Evolutionary conservation across 257 asterid genomes (phyloP).

Genomic region (Solanum etuberosum): DNA sequence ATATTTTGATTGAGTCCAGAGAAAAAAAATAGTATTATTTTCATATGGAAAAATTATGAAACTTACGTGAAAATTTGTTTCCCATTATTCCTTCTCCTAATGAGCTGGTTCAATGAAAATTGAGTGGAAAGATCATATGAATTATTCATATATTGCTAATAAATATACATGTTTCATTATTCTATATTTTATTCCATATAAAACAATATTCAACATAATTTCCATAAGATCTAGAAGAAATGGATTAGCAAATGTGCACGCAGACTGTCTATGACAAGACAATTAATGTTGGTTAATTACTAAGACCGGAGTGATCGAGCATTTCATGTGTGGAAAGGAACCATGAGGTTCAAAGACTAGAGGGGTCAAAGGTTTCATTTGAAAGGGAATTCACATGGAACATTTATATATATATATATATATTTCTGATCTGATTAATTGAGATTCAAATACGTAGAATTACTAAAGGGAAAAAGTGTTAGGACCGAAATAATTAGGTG

Average conservation of each 20-base stretch:
- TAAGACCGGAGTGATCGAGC: not conserved
- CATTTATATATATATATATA: no score
- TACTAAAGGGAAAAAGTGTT: not conserved
- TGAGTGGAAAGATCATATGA: no score
- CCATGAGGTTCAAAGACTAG: not conserved
- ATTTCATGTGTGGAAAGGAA: not conserved
- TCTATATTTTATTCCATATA: not conserved
- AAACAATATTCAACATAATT: not conserved
- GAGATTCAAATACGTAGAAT: not conserved
- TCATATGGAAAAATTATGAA: not conserved
- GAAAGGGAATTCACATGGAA: conserved; percentile 4
- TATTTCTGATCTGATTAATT: not conserved
- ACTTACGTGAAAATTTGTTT: no score
- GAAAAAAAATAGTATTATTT: not conserved
- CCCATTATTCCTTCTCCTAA: not conserved
- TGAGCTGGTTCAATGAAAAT: not conserved
- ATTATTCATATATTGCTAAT: not conserved
- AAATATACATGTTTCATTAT: not conserved
- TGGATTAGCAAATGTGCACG: not conserved
- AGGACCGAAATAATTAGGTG: no score
- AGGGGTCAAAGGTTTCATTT: not conserved
- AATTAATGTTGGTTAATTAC: not conserved
- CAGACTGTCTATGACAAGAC: not conserved
- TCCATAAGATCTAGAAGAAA: not conserved
- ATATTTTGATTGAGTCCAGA: not conserved